Evolutionary conservation across 2,329 filamentous ascomycete species (phyloP), one percentile per base, ranked within the genome.

Genomic region (Aureobasidium vineae): DNA sequence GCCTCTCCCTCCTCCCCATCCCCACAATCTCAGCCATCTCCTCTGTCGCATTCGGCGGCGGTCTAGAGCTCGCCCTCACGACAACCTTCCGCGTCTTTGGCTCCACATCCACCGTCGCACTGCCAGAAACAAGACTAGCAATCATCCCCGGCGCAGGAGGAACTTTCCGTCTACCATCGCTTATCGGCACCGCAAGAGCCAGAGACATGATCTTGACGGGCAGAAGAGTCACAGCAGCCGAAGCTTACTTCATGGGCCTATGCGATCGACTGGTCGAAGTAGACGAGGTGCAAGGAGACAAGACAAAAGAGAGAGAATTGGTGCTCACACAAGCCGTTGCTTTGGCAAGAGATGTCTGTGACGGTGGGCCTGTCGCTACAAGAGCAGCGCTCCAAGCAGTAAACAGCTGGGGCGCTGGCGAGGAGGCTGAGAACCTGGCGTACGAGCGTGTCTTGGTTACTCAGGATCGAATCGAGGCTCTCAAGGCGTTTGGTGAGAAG

Each of bases 81-180:
- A 96, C 94, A 1, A 88, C 95, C 77, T 87, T 99, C 78, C 91
- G 95, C 70, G 89, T 99, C 63, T 88, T 98, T 71, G 85, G 88
- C 38, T 92, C 90, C 45, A 90, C 88, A 40, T 90, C 92, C 19
- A 81, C 83, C 28, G 87, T 99, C 65, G 93, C 88, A 0, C 86
- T 98, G 5, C 95, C 95, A 1, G 95, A 99, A 77, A 98, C 95
- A 1, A 85, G 93, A 2, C 85, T 99, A 2, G 95, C 90, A 66
- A 99, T 99, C 75, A 90, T 99, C 70, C 95, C 95, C 3, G 95
- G 95, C 67, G 95, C 94, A 2, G 95, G 95, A 50, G 95, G 94
- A 68, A 98, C 94, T 0, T 91, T 92, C 77, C 88, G 95, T 11
- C 86, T 99, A 0, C 92, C 92, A 1, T 85, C 84, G 10, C 79